These are phyloP conservation scores for Aureobasidium sp. DNA, from an alignment of 2,329 filamentous ascomycete genomes.

Conservation along the genomic window DNA sequence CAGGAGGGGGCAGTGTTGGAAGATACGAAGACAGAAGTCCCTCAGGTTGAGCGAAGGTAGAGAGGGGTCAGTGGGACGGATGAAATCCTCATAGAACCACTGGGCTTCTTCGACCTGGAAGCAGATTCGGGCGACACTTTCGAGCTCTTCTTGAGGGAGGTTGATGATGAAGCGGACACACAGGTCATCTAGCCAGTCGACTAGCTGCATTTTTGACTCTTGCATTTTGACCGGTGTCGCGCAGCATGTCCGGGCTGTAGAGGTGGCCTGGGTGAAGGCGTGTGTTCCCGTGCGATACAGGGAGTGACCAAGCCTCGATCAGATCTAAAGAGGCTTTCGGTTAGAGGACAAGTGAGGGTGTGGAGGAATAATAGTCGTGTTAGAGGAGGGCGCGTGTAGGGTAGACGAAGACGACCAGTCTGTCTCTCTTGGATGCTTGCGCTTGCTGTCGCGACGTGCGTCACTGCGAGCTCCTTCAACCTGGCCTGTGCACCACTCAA, in stretches of 20 bases:
- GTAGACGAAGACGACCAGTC: not conserved
- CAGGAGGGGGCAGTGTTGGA: conserved; percentile 86
- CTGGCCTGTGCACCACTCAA: not conserved
- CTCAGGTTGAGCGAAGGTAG: conserved; percentile 81
- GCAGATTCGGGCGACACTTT: conserved; percentile 86
- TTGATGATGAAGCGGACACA: conserved; percentile 98
- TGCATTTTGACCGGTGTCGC: conserved; percentile 58
- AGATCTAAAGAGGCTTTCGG: not conserved
- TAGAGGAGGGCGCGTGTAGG: not conserved
- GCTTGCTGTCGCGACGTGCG: not conserved
- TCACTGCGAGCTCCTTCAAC: not conserved
- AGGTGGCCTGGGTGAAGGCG: not conserved
- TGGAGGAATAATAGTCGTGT: not conserved
- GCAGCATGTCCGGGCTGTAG: conserved; percentile 49
- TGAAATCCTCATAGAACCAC: conserved; percentile 99
- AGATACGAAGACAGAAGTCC: conserved; percentile 81
- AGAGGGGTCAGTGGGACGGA: conserved; percentile 77
- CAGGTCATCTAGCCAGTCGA: conserved; percentile 96
- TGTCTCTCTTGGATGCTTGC: not conserved
- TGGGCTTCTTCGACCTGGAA: conserved; percentile 99
- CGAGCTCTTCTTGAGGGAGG: conserved; percentile 82
- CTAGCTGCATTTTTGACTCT: conserved; percentile 73
- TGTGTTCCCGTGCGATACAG: not conserved
- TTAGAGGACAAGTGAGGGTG: not conserved
- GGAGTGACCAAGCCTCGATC: not conserved